Evolutionary conservation across 2,329 filamentous ascomycete genomes (phyloP).

Genomic region (Fusarium sp.): DNA sequence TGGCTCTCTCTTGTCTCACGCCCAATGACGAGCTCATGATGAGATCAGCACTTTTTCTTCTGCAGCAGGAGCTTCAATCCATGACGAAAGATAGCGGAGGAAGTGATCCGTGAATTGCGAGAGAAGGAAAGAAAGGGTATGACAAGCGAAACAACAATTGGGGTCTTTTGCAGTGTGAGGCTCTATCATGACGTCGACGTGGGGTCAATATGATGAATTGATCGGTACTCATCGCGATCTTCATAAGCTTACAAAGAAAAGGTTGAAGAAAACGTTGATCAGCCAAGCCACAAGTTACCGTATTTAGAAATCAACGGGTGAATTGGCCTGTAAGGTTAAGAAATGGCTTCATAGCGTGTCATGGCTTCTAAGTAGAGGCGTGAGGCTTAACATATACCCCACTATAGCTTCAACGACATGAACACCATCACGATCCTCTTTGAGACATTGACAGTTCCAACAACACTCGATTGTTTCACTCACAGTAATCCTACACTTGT

Average conservation of each 20-base stretch:
- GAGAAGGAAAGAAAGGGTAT: neutral
- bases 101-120: conserved; percentile 22
- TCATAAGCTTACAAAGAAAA: conserved; percentile 5
- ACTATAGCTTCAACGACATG: conserved; percentile 3
- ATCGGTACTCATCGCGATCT: conserved; percentile 22
- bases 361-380: conserved; percentile 13
- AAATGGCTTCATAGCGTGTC: neutral
- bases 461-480: neutral
- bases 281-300: neutral
- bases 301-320: neutral
- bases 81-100: conserved; percentile 36
- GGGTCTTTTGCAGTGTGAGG: conserved; percentile 7
- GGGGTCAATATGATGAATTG: conserved; percentile 36
- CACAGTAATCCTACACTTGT: conserved; percentile 33
- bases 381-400: conserved; percentile 4
- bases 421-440: conserved; percentile 3
- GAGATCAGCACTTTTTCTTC: conserved; percentile 7
- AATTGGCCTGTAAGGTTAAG: neutral
- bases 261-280: neutral
- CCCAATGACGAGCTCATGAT: conserved; percentile 29
- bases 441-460: neutral
- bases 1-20: neutral
- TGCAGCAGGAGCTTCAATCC: conserved; percentile 1
- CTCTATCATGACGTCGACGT: conserved; percentile 36
- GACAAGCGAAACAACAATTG: conserved; percentile 15